Evolutionary conservation across 2,329 filamentous ascomycete genomes (phyloP).

Genomic region (Chaetomium globosum): DNA sequence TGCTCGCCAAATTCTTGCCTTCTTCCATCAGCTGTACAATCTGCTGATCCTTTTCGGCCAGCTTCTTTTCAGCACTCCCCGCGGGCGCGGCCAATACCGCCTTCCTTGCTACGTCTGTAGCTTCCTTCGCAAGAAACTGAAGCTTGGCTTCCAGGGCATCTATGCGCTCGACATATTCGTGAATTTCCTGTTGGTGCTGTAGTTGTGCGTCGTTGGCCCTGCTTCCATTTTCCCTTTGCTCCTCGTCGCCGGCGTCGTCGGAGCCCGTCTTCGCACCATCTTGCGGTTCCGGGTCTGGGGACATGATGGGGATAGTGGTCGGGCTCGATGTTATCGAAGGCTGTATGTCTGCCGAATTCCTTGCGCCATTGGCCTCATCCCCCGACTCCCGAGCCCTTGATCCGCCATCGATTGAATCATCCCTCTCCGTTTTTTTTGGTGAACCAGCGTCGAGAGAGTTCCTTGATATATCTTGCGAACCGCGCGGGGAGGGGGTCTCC

Average conservation of each 20-base stretch:
- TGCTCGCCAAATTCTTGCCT: conserved; percentile 82
- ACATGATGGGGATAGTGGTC: not conserved
- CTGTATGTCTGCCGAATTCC: conserved; percentile 17
- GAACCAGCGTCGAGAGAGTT: conserved; percentile 26
- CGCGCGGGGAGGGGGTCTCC: conserved; percentile 34
- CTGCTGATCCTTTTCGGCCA: conserved; percentile 87
- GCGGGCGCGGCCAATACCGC: conserved; percentile 63
- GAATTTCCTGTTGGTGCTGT: conserved; percentile 77
- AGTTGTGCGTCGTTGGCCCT: conserved; percentile 46
- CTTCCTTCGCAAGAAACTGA: conserved; percentile 80
- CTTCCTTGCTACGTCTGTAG: conserved; percentile 73
- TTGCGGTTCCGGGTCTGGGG: not conserved
- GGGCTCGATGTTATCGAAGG: conserved; percentile 7
- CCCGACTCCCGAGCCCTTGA: not conserved
- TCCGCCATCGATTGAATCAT: conserved; percentile 5
- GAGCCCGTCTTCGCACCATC: conserved; percentile 4
- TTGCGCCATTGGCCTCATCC: conserved; percentile 20
- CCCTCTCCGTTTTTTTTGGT: not conserved
- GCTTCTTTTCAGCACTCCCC: conserved; percentile 72
- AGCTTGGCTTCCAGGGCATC: conserved; percentile 91
- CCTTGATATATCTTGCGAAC: conserved; percentile 35
- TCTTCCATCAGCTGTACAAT: conserved; percentile 90
- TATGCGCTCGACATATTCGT: conserved; percentile 82
- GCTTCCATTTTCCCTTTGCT: conserved; percentile 45
- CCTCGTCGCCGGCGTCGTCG: conserved; percentile 41